These are phyloP conservation scores for Russula ochroleuca DNA, from an alignment of 768 basidiomycete species.

Conservation along the genomic window DNA sequence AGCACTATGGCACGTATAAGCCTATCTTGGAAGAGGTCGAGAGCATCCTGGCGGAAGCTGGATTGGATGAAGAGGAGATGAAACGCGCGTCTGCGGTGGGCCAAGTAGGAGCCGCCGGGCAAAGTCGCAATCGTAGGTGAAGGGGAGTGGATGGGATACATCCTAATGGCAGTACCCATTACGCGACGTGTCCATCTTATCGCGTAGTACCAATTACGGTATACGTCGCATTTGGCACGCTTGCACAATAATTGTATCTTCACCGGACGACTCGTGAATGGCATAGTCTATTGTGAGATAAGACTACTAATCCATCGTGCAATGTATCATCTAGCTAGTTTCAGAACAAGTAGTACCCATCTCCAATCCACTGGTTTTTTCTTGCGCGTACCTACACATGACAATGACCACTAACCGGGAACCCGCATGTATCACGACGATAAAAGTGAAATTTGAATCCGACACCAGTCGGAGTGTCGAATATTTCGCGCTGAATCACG, in stretches of 20 bases:
- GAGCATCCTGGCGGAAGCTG: slow-evolving; percentile 77
- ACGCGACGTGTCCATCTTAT: background rate
- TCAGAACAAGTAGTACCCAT: too few relatives aligned
- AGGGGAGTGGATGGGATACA: background rate
- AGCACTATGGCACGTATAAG: slow-evolving; percentile 75
- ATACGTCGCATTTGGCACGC: background rate
- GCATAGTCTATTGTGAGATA: background rate
- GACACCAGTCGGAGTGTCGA: too few relatives aligned
- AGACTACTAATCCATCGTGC: too few relatives aligned
- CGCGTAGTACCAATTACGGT: background rate
- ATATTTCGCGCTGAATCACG: background rate
- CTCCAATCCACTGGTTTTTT: too few relatives aligned
- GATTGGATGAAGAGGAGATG: slow-evolving; percentile 81
- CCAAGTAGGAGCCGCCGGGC: slow-evolving; percentile 34
- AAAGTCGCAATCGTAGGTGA: slow-evolving; percentile 51
- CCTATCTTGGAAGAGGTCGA: slow-evolving; percentile 80
- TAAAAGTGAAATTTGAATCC: too few relatives aligned
- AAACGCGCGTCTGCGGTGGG: slow-evolving; percentile 46
- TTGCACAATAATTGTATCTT: background rate
- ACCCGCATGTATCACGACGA: too few relatives aligned
- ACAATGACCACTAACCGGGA: too few relatives aligned
- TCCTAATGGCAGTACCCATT: background rate
- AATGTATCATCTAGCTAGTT: too few relatives aligned
- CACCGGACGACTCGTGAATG: background rate
- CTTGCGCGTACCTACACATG: too few relatives aligned